These are phyloP conservation scores for Falciphora oryzae DNA, from an alignment of 2,329 filamentous ascomycete species.

Conservation along the genomic window DNA sequence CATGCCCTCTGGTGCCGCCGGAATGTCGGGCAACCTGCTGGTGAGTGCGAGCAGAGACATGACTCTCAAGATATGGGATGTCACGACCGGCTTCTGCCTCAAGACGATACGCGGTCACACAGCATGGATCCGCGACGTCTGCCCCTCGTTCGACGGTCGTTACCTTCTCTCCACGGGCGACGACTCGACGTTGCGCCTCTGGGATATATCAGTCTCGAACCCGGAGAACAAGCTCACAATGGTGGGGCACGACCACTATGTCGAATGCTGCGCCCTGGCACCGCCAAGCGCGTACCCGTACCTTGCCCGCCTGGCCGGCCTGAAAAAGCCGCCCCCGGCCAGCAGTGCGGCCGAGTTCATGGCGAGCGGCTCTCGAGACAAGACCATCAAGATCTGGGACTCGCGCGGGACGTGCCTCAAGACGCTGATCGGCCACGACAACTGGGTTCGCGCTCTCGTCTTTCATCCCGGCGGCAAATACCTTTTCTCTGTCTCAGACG, in stretches of 20 bases:
- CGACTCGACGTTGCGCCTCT: slow-evolving; percentile 75
- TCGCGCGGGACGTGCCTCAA: slow-evolving; percentile 77
- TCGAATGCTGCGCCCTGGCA: slow-evolving; percentile 83
- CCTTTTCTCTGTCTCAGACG: slow-evolving; percentile 77
- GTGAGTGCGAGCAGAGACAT: slow-evolving; percentile 83
- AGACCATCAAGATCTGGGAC: slow-evolving; percentile 87
- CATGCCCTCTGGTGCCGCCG: slow-evolving; percentile 75
- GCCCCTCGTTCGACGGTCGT: slow-evolving; percentile 74
- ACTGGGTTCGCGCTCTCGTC: slow-evolving; percentile 81
- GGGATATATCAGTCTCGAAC: slow-evolving; percentile 68
- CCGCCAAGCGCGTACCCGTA: slow-evolving; percentile 73
- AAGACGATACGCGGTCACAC: slow-evolving; percentile 82
- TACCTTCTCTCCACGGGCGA: slow-evolving; percentile 79
- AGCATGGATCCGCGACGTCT: slow-evolving; percentile 88
- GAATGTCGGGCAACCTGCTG: slow-evolving; percentile 75
- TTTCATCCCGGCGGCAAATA: slow-evolving; percentile 94
- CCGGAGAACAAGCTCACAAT: slow-evolving; percentile 73
- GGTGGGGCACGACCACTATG: slow-evolving; percentile 77
- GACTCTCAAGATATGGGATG: slow-evolving; percentile 84
- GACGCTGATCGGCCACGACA: slow-evolving; percentile 82
- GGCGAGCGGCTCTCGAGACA: slow-evolving; percentile 84
- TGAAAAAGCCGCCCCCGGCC: slow-evolving; percentile 73
- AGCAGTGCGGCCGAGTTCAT: slow-evolving; percentile 79
- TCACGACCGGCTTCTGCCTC: slow-evolving; percentile 86
- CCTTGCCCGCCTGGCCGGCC: slow-evolving; percentile 68